These are phyloP conservation scores for Penicillium longicatenatum DNA, from an alignment of 495 filamentous ascomycete genomes.

Conservation along the genomic window DNA sequence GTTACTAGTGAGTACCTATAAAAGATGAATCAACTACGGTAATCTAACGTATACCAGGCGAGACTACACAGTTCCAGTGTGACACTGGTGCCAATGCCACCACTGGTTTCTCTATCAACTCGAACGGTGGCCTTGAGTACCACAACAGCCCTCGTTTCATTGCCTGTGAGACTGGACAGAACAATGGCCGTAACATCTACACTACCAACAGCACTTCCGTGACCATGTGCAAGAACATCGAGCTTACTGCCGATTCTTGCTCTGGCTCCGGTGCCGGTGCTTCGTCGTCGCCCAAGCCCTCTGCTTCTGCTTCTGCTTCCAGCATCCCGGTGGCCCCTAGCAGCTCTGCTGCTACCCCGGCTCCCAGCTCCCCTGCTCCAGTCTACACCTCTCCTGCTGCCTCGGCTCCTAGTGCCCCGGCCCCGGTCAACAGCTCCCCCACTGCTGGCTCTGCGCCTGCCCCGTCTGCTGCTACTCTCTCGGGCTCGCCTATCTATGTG, in stretches of 20 bases:
- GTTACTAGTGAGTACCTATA: slow-evolving; percentile 47
- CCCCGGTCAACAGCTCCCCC: neutral
- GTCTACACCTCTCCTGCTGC: slow-evolving; percentile 2
- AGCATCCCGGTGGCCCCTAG: neutral
- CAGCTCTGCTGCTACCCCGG: neutral
- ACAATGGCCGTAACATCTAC: slow-evolving; percentile 55
- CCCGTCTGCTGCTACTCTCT: slow-evolving; percentile 8
- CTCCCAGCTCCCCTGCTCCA: slow-evolving; percentile 2
- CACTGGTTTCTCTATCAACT: slow-evolving; percentile 51
- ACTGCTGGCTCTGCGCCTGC: slow-evolving; percentile 13
- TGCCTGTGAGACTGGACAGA: slow-evolving; percentile 54
- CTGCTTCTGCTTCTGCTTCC: neutral
- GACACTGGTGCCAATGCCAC: slow-evolving; percentile 51
- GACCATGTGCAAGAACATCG: slow-evolving; percentile 48
- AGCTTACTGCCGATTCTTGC: slow-evolving; percentile 52
- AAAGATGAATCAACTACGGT: slow-evolving; percentile 7
- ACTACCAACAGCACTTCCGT: slow-evolving; percentile 44
- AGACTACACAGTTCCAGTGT: slow-evolving; percentile 66
- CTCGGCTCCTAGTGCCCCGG: slow-evolving; percentile 5
- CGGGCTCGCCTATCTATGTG: slow-evolving; percentile 18
- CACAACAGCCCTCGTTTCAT: slow-evolving; percentile 51
- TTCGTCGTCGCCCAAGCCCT: slow-evolving; percentile 4
- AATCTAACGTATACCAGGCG: slow-evolving; percentile 35
- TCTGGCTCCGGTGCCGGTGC: slow-evolving; percentile 25
- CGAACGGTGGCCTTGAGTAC: slow-evolving; percentile 47